Evolutionary conservation across 176 grass and related monocot species (phyloP), one percentile per base, ranked within the genome.

Genomic region (Ampelocalamus luodianensis): DNA sequence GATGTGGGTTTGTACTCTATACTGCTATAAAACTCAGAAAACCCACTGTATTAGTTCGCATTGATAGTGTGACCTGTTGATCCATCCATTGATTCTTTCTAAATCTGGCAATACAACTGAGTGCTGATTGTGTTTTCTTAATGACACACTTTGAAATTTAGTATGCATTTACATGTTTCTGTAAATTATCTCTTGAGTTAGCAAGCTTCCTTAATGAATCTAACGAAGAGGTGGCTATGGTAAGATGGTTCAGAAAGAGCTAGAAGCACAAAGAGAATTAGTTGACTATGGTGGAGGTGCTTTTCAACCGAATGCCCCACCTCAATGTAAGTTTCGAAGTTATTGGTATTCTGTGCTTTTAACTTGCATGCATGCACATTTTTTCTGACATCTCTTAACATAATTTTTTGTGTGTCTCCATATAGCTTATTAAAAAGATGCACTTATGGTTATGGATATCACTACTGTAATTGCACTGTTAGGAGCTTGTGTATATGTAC

Each of bases 241-340:
- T 62, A 98, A 98, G 89, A 71, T 98, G 87, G 96, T 98, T 76
- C 96, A 98, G 83, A 95, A 62, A 85, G 96, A 98, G 74, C 86
- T 98, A 72, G 96, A 98, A 85, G 91, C 83, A 71, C 96, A 98
- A 68, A 93, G 96, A 89, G 85, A 98, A 58, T 88, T 98, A 56
- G 96, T 98, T 40, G 89, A 98, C 76, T 98, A 98, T 88, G 95
- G 92, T 74, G 80, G 83, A 38, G 93, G 83, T 87, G 18, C 73
- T 71, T 91, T 91, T 76, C 85, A 91, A 73, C 82, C 75, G 0
- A 87, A 80, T 80, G 89, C 89, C 22, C 80, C 85, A 76, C 81
- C 85, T 39, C 89, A 72, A 66, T 91, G 89, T 91, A 91, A 80
- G 89, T 84, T 68, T 43, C 60, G 44, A 79, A 44, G 13, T 40